Evolutionary conservation across 345 rosid genomes (phyloP), one percentile per base, ranked within the genome.

Genomic region (Citrus sp.): DNA sequence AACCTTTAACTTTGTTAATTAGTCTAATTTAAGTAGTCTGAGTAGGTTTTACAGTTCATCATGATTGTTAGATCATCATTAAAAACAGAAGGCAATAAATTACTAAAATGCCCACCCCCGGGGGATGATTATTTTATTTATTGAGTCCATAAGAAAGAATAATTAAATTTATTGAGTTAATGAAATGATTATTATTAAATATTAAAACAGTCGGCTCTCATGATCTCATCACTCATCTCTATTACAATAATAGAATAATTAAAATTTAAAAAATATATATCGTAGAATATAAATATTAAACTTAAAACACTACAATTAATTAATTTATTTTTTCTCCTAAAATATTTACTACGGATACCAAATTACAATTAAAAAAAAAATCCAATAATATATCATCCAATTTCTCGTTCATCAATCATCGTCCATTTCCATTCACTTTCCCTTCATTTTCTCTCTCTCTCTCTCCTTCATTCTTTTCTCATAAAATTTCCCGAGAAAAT

Each of bases 401-500:
- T 37, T 35, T n/a, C 7, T 59, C 22, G 24, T 64, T 40, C 67
- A 5, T 76, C 72, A 49, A 42, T 60, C 66, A 67, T 73, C 86
- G 13, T 69, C 81, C 79, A 38, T 83, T 70, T 75, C 63, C 38
- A 25, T 27, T 42, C 25, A 22, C 61, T 70, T 42, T 65, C 68
- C 46, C 70, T 61, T 67, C 72, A 38, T 38, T 67, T 42, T 30
- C 34, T 69, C 10, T 74, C 58, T 69, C 10, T 74, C 58, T 24
- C 30, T 3, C 42, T 37, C 16, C 73, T 72, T 59, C 35, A 55
- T 35, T 21, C 46, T 80, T 61, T 28, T 82, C 79, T 75, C 34
- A 40, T 68, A 63, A 78, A n/a, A 77, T 82, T 87, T 75, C 80
- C 77, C 77, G 61, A 54, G 69, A 80, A 83, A 84, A 40, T 74